Percentiles rank a stretch among this genome's conserved stretches.
These are phyloP conservation scores for Ophiocordyceps australis DNA, from an alignment of 2,329 filamentous ascomycete species.

Conservation along the genomic window DNA sequence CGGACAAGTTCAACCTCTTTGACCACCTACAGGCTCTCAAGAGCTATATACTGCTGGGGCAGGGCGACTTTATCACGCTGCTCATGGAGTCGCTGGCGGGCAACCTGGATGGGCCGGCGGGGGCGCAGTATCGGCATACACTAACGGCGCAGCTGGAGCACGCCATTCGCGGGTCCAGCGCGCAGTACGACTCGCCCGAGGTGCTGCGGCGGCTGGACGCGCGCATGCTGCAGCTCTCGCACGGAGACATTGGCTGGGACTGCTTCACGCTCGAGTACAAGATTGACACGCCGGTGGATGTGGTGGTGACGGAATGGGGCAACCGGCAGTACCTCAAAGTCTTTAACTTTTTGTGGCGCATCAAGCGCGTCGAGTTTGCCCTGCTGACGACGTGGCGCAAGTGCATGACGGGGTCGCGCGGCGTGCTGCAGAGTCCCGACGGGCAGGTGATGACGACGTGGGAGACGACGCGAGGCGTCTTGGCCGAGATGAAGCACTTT, in stretches of 20 bases:
- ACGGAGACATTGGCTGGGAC: slow-evolving; percentile 97
- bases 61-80: slow-evolving; percentile 92
- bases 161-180: slow-evolving; percentile 90
- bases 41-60: slow-evolving; percentile 83
- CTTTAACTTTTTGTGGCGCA: slow-evolving; percentile 97
- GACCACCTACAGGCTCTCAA: slow-evolving; percentile 84
- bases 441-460: slow-evolving; percentile 56
- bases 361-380: slow-evolving; percentile 94
- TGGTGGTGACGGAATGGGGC: slow-evolving; percentile 91
- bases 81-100: slow-evolving; percentile 92
- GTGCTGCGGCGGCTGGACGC: slow-evolving; percentile 84
- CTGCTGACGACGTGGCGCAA: slow-evolving; percentile 82
- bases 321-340: slow-evolving; percentile 95
- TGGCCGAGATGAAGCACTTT: slow-evolving; percentile 98
- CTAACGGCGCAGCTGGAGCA: slow-evolving; percentile 96
- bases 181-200: slow-evolving; percentile 85
- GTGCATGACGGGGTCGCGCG: slow-evolving; percentile 85
- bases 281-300: slow-evolving; percentile 88
- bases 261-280: slow-evolving; percentile 99
- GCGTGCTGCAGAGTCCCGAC: slow-evolving; percentile 67
- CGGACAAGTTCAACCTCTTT: slow-evolving; percentile 84
- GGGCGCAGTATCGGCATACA: slow-evolving; percentile 89
- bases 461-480: slow-evolving; percentile 74
- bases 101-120: slow-evolving; percentile 88
- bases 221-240: slow-evolving; percentile 92